Evolutionary conservation across 2,329 filamentous ascomycete species (phyloP), one percentile per base, ranked within the genome.

Genomic region (Fragosphaeria purpurea): DNA sequence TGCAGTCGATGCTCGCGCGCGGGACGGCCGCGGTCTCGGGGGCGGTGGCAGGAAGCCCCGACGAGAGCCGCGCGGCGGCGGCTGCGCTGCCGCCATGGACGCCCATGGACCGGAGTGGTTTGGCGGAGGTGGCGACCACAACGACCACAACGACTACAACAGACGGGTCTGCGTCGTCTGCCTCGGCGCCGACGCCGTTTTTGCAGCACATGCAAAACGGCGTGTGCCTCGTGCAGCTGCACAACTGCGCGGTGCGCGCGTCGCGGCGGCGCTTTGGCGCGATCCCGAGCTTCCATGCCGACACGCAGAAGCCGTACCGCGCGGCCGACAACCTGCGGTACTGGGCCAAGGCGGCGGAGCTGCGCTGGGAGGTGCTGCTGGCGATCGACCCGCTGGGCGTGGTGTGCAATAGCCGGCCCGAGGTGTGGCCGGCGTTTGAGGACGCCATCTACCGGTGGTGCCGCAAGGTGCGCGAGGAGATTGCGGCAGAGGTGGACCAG

Each of bases 341-440:
- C 72, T 98, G 93, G 91, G 79, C 86, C 67, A 98, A 98, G 71
- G 93, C 91, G 1, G 89, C 90, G 7, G 90, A 98, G 69, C 74
- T 97, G 52, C 82, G 93, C 50, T 98, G 91, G 83, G 93, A 97
- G 67, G 79, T 90, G 40, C 78, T 86, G 58, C 73, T 97, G 47
- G 80, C 84, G 56, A 76, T 95, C 49, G 88, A 96, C 61, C 88
- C 91, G 30, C 83, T 94, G 67, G 88, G 85, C 33, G 78, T 96
- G 7, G 90, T 95, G 30, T 85, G 90, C 62, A 84, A 83, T 61
- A 83, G 75, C 53, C 75, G 79, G 46, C 75, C 75, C 1, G 74
- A 80, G 48, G 81, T 82, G 10, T 96, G 90, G 90, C 71, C 77
- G 47, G 79, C 83, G 50, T 94, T 98, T 56, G 90, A 98, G 64